phyloP scores from a whole-genome alignment of 202 grass and related monocot species.

The Zizania palustris region DNA sequence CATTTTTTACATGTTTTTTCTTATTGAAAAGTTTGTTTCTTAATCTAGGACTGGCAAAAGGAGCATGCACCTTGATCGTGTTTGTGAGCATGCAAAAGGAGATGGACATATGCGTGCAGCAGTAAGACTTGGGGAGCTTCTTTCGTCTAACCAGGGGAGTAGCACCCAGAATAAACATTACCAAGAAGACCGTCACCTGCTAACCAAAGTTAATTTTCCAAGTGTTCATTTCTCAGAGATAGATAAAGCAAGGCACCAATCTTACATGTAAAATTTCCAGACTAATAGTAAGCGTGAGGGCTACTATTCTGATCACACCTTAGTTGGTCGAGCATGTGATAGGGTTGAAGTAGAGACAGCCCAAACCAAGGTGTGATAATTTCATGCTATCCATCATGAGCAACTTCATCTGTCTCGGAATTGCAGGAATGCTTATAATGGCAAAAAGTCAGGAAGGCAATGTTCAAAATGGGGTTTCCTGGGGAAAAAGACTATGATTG shows the following conservation, averaged over 20 bases:
- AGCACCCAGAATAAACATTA: conserved; percentile 19
- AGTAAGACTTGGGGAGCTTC: conserved; percentile 20
- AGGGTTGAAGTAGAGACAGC: conserved; percentile 23
- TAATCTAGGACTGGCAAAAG: conserved; percentile 43
- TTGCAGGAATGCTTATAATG: conserved; percentile 19
- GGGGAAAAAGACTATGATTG: conserved; percentile 16
- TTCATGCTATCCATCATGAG: neutral
- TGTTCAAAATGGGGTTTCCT: neutral
- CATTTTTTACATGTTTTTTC: neutral
- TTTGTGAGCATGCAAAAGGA: conserved; percentile 26
- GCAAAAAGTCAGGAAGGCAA: conserved; percentile 34
- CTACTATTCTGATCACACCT: conserved; percentile 4
- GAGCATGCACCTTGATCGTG: neutral
- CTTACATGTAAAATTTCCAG: conserved; percentile 17
- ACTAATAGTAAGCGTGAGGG: conserved; percentile 10
- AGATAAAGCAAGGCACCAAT: conserved; percentile 30
- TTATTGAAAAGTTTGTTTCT: conserved; percentile 24
- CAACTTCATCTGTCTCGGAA: conserved; percentile 34
- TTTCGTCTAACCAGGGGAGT: conserved; percentile 19
- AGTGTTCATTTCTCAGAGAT: conserved; percentile 30
- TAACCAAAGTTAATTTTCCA: conserved; percentile 7
- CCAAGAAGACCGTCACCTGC: conserved; percentile 25
- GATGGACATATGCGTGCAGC: conserved; percentile 12
- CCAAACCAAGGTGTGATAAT: conserved; percentile 23
- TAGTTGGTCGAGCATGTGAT: conserved; percentile 7